Evolutionary conservation across 1,139 yeast genomes (phyloP), one percentile per base, ranked within the genome.

Genomic region (Pichia sp.): DNA sequence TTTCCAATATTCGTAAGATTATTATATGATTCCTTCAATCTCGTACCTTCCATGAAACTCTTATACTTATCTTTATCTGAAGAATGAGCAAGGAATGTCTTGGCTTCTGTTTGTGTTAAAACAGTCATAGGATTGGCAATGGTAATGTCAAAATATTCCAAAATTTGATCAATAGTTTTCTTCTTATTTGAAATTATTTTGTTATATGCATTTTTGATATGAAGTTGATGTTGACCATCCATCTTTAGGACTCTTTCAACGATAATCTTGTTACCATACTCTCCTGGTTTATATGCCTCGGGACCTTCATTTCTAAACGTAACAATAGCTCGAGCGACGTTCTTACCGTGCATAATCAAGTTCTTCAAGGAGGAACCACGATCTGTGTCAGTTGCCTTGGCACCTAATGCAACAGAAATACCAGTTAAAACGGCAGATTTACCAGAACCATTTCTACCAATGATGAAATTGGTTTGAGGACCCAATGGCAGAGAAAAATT

Each of bases 401-500:
- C 96, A n/a, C 99, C 99, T 10, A 93, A 69, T 7, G 96, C 95
- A 12, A 90, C 85, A 3, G 94, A 82, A 7, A 94, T 81, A 1
- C 96, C 98, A 0, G 98, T 91, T 52, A 94, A 69, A 28, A 94
- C 77, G 1, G 99, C 96, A 65, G 94, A 83, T 62, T 94, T 94
- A 30, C 99, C 99, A 31, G 96, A 84, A 3, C 99, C 99, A 60
- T 94, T 94, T 54, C 87, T 78, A 12, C 99, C 99, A 33, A 90
- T 87, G 48, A 94, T 88, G 60, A 94, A 89, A 65, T 93, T 94
- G 54, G 93, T 75, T 49, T 85, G 80, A 0, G 96, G 95, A 0
- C 96, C 96, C 37, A 94, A 73, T 2, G 76, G 77, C 17, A 93
- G 68, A 47, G 81, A 83, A 59, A 94, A 85, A 45, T 86, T 80